Evolutionary conservation across 2,329 filamentous ascomycete genomes (phyloP), one percentile per base, ranked within the genome.

Genomic region (Penicillium sp.): DNA sequence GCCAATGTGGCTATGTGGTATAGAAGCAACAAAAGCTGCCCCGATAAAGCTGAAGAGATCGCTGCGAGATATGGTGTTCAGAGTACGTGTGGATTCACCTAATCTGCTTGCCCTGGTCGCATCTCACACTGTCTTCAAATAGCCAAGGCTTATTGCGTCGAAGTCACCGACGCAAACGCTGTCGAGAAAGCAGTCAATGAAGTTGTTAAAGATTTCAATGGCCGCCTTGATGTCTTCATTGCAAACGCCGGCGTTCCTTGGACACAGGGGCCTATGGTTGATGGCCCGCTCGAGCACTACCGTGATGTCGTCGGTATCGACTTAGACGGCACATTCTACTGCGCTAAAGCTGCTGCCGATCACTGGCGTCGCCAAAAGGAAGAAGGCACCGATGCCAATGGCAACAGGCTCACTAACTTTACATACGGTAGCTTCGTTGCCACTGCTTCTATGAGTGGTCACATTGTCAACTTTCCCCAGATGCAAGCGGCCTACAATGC

Each of bases 211-310:
- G 88, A 92, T 14, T 89, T 92, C 75, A 86, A 88, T 67, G 86
- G 86, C 55, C 84, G 88, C 5, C 82, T 93, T 8, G 90, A 92
- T 65, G 79, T 91, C 61, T 91, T 93, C 65, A 84, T 92, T 43
- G 89, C 90, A 63, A 93, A 94, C 69, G 86, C 87, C 13, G 89
- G 89, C 48, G 86, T 92, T 49, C 81, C 86, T 0, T 92, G 88
- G 88, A 86, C 82, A 2, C 80, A 90, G 55, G 87, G 87, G 0
- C 70, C 85, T 8, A 85, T 88, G 68, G 78, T 90, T 34, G 86
- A 90, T 57, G 87, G 86, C 22, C 76, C 83, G 5, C 68, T 86
- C 16, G 81, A 85, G 16, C 83, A 85, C 64, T 90, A 89, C 75
- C 80, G 81, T 47, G 82, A 85, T 57, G 87, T 93, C 38, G 80